Evolutionary conservation across 176 grass and related monocot genomes (phyloP), one percentile per base, ranked within the genome.

Genomic region (Phyllostachys edulis): DNA sequence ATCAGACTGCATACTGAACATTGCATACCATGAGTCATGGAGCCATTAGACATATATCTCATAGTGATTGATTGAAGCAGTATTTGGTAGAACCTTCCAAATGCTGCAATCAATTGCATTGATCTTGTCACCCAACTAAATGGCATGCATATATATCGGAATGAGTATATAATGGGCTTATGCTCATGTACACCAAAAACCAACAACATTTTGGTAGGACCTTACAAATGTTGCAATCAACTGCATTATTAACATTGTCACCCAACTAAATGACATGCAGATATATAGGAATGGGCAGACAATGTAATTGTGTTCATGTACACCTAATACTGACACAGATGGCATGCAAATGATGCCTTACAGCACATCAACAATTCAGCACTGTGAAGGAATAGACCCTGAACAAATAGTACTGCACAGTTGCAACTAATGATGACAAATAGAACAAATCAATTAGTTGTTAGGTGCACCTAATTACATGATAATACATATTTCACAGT

Each of bases 1-100:
- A 76, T 59, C 56, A 23, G 56, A 78, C 68, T 81, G 56, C 76
- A 81, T 67, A 86, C 91, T 89, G 71, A 87, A 82, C n/a, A 88
- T 82, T 69, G 20, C 26, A 32, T 15, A 54, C 2, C n/a, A 73
- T 63, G 26, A 74, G 46, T 80, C 36, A 80, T 50, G 77, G 3
- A 86, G 34, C 36, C 62, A 78, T 64, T 71, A 82, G 56, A 37
- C 15, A 90, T 60, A 78, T 41, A 71, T 84, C 40, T 23, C 18
- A 4, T 36, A 49, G 26, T 47, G 39, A 56, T 60, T 41, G 45
- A 5, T 17, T 67, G 69, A 81, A 73, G 16, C 16, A 90, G 75
- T 17, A 82, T 78, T 67, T 12, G 18, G 40, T 51, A 78, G 71
- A 79, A 79, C 63, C 23, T 67, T 82, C n/a, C 1, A 78, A 73